Evolutionary conservation across 2,329 filamentous ascomycete genomes (phyloP).

Genomic region (Fusarium brachygibbosum): DNA sequence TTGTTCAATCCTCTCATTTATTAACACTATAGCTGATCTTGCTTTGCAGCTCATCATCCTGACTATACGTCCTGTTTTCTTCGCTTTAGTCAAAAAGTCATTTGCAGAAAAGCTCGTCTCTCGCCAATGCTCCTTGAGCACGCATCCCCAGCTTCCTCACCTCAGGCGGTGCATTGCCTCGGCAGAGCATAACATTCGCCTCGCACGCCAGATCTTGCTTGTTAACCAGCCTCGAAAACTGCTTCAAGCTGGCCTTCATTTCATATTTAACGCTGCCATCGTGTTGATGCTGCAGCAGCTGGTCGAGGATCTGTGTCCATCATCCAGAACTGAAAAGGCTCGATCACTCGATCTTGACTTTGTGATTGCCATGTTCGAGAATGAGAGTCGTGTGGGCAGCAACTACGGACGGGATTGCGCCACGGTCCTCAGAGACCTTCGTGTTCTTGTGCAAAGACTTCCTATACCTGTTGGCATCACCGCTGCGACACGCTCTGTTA

Average conservation of each 20-base stretch:
- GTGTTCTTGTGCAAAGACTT: conserved; percentile 54
- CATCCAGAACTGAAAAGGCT: conserved; percentile 45
- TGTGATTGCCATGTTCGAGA: conserved; percentile 58
- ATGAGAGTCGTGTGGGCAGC: conserved; percentile 56
- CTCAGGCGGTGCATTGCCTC: conserved; percentile 59
- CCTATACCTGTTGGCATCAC: conserved; percentile 39
- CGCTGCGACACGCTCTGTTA: conserved; percentile 4
- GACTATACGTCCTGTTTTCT: conserved; percentile 62
- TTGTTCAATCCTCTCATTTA: neutral
- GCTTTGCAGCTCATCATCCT: conserved; percentile 59
- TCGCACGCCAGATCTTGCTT: conserved; percentile 58
- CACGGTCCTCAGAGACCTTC: conserved; percentile 56
- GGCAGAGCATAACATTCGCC: conserved; percentile 61
- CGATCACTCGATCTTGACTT: conserved; percentile 55
- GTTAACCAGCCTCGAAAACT: conserved; percentile 57
- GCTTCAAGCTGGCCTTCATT: conserved; percentile 61
- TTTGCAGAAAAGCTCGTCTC: conserved; percentile 58
- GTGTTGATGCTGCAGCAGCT: conserved; percentile 63
- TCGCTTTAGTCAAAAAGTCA: conserved; percentile 62
- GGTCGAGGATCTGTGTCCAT: conserved; percentile 51
- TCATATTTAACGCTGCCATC: conserved; percentile 65
- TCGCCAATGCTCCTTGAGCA: conserved; percentile 44
- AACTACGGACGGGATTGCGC: conserved; percentile 57
- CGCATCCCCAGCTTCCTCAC: conserved; percentile 46
- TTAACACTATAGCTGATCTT: neutral